These are phyloP conservation scores for Tolypocladium album DNA, from an alignment of 2,329 filamentous ascomycete genomes.

Conservation along the genomic window DNA sequence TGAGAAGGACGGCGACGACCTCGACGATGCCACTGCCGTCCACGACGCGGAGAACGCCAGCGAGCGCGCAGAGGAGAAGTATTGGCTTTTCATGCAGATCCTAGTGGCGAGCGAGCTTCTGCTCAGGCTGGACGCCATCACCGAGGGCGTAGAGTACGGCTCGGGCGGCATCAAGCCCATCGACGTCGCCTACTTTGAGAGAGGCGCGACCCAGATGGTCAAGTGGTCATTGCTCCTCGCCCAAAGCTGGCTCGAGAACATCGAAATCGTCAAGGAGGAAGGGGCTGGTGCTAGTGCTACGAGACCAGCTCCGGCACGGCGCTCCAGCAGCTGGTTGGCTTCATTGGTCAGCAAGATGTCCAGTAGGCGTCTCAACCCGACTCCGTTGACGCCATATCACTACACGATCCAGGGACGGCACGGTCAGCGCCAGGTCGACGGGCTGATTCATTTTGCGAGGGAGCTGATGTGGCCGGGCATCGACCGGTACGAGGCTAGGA, in stretches of 20 bases:
- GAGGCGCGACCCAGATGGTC: slow-evolving; percentile 48
- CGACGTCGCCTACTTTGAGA: slow-evolving; percentile 50
- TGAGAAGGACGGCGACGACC: slow-evolving; percentile 35
- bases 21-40: slow-evolving; percentile 42
- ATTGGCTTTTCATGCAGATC: slow-evolving; percentile 58
- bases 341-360: slow-evolving; percentile 45
- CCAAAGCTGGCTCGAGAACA: slow-evolving; percentile 57
- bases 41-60: slow-evolving; percentile 35
- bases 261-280: slow-evolving; percentile 41
- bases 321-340: slow-evolving; percentile 39
- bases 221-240: slow-evolving; percentile 58
- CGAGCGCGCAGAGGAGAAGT: slow-evolving; percentile 50
- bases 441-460: slow-evolving; percentile 52
- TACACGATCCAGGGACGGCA: slow-evolving; percentile 46
- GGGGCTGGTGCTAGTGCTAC: slow-evolving; percentile 6
- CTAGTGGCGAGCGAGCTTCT: slow-evolving; percentile 55
- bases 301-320: slow-evolving; percentile 7
- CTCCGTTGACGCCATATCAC: slow-evolving; percentile 17
- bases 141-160: slow-evolving; percentile 46
- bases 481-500: slow-evolving; percentile 36
- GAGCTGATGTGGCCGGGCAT: slow-evolving; percentile 53
- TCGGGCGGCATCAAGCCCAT: slow-evolving; percentile 39
- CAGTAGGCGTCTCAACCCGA: slow-evolving; percentile 26
- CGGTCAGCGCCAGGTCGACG: slow-evolving; percentile 47
- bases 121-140: slow-evolving; percentile 51